Evolutionary conservation across 2,329 filamentous ascomycete species (phyloP).

Genomic region (Ophiobolus disseminans): DNA sequence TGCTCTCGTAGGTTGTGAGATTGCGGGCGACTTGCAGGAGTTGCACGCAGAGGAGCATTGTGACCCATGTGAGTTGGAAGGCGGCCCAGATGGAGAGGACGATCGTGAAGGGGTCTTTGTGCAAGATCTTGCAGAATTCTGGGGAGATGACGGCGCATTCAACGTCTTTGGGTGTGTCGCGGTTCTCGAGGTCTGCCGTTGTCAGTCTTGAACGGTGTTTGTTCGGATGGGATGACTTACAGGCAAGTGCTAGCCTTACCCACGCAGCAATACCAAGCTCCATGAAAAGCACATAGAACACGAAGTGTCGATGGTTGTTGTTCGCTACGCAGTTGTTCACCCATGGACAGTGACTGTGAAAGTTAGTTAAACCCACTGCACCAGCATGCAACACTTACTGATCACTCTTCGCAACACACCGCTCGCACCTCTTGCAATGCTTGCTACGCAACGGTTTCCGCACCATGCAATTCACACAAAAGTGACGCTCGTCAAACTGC

Average conservation of each 20-base stretch:
- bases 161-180: slow-evolving; percentile 59
- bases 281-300: slow-evolving; percentile 83
- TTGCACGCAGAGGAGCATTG: slow-evolving; percentile 96
- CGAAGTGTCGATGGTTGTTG: slow-evolving; percentile 96
- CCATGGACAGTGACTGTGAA: slow-evolving; percentile 90
- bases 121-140: slow-evolving; percentile 75
- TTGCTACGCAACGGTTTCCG: slow-evolving; percentile 91
- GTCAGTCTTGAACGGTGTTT: slow-evolving; percentile 30
- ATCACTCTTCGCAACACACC: slow-evolving; percentile 95
- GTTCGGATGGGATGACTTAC: slow-evolving; percentile 55
- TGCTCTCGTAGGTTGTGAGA: slow-evolving; percentile 96
- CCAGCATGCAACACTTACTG: slow-evolving; percentile 68
- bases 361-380: slow-evolving; percentile 19
- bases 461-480: slow-evolving; percentile 94
- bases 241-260: slow-evolving; percentile 74
- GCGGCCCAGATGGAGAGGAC: slow-evolving; percentile 79
- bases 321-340: slow-evolving; percentile 94
- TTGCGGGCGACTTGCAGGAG: slow-evolving; percentile 90
- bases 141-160: slow-evolving; percentile 79
- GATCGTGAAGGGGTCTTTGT: slow-evolving; percentile 83
- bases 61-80: slow-evolving; percentile 91
- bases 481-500: slow-evolving; percentile 94
- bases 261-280: slow-evolving; percentile 76
- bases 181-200: slow-evolving; percentile 66
- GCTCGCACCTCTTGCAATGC: slow-evolving; percentile 88